Percentiles rank a stretch among this genome's conserved stretches.
phyloP scores from a whole-genome alignment of 129 eudicot species.

The Pittosporum tobira region DNA sequence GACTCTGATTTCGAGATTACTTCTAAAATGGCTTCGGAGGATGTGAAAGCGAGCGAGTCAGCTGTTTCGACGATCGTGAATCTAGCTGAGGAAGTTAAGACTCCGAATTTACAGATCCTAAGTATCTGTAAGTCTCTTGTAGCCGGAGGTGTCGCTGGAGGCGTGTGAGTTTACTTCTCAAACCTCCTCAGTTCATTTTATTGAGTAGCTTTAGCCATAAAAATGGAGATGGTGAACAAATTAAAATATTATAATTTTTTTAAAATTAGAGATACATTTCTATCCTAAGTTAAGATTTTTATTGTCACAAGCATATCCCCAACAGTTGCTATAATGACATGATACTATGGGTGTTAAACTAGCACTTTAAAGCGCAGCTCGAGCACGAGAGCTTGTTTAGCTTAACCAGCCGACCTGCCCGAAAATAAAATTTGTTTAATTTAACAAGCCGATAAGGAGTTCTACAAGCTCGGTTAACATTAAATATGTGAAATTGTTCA shows the following conservation, averaged over 20 bases:
- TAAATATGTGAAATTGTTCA: no score
- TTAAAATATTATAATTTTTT: no score
- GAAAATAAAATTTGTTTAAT: no score
- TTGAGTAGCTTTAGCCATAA: neutral
- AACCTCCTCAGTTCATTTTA: neutral
- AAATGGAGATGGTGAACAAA: neutral
- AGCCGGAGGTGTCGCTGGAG: slow-evolving; percentile 98
- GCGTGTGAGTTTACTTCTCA: slow-evolving; percentile 48
- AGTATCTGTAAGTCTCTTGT: slow-evolving; percentile 80
- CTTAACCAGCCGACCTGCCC: no score
- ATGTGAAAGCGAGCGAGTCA: slow-evolving; percentile 58
- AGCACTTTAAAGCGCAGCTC: no score
- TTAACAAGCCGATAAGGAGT: no score
- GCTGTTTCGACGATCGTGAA: slow-evolving; percentile 69
- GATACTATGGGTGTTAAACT: no score
- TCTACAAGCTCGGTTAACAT: no score
- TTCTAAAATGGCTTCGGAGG: slow-evolving; percentile 78
- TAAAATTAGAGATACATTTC: no score
- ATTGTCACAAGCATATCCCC: neutral
- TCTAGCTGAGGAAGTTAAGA: slow-evolving; percentile 72
- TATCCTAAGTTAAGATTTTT: no score
- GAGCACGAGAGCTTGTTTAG: no score
- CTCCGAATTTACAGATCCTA: slow-evolving; percentile 55
- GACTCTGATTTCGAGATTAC: neutral
- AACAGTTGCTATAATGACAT: no score